Base-by-base conservation (phyloP, 352 stramenopile genomes). In the Phytophthora pistaciae region DNA sequence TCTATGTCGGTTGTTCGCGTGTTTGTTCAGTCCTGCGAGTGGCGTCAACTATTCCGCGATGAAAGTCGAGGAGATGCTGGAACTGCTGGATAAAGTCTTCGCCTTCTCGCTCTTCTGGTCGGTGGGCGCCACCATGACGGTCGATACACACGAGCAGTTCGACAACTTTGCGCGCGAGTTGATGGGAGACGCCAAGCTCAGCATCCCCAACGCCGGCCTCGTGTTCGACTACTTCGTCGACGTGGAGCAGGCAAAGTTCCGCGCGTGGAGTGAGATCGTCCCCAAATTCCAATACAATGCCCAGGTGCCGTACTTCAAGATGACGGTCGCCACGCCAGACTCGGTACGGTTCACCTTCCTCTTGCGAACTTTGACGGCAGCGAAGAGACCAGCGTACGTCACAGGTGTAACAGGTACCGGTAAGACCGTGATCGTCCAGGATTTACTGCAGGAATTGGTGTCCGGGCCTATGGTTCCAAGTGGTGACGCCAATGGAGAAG, bases 101-200 rank as follows among this genome's bases (percentile, higher is more conserved):
- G 77, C 93, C 13, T 98, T 98, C 36, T 83, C 88, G 4, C 69
- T 98, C 13, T 84, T 98, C n/a, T 98, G 94, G 95, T 98, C 90
- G 5, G 55, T 98, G 5, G 91, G 92, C 8, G 88, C 85, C 16
- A 97, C 92, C 3, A 94, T 97, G 69, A 91, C 93, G 23, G 48
- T 71, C 23, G 79, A 87, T n/a, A 88, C 78, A 1, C 83, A 96
- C 23, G 80, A 91, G 16, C 73, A 78, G 13, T 95, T 98, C 59
- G 89, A 98, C 62, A 72, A 55, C 13, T 98, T 92, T 49, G 60
- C 91, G 11, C 90, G 94, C 0, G 78, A 91, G 31, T 59, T 90
- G 10, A 75, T 91, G 31, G 70, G 67, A 3, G 74, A 90, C 3
- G 62, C 77, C 2, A 89, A 87, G 56, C 60, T 96, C 0, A 84